These are phyloP conservation scores for Aureobasidium pullulans DNA, from an alignment of 2,329 filamentous ascomycete genomes.

Conservation along the genomic window DNA sequence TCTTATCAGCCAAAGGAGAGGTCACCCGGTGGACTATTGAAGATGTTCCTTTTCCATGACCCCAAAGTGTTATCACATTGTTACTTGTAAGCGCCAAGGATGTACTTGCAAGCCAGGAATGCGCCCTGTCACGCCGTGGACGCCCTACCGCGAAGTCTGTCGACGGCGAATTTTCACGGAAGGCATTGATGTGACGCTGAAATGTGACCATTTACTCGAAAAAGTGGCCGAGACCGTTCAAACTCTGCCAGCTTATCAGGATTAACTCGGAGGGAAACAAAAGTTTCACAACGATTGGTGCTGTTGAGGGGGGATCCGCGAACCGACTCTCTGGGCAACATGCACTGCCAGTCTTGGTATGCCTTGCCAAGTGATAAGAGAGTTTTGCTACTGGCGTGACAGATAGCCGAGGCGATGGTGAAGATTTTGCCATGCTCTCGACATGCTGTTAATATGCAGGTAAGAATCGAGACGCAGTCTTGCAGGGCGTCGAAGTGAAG, in stretches of 20 bases:
- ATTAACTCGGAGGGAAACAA: background rate
- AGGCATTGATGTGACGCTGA: background rate
- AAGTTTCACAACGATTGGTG: background rate
- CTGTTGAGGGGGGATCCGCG: background rate
- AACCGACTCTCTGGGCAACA: background rate
- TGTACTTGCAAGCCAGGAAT: background rate
- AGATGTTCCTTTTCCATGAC: background rate
- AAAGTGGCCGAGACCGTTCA: background rate
- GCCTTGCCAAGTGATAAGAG: background rate
- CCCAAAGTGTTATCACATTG: background rate
- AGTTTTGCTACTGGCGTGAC: background rate
- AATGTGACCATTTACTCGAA: background rate
- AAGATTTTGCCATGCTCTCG: background rate
- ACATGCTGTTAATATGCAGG: background rate
- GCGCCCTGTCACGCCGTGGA: background rate
- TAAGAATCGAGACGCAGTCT: background rate
- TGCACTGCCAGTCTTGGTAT: background rate
- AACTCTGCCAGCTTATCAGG: background rate
- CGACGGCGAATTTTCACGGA: background rate
- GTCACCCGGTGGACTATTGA: constrained; percentile 1
- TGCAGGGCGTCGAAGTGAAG: background rate
- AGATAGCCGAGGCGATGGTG: background rate
- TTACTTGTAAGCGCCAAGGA: constrained; percentile 3
- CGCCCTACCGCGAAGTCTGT: background rate
- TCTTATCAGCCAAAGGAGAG: background rate